Percentiles rank a stretch among this genome's conserved stretches.
Evolutionary conservation across 2,329 filamentous ascomycete species (phyloP).

Genomic region (Colletotrichum camelliae): DNA sequence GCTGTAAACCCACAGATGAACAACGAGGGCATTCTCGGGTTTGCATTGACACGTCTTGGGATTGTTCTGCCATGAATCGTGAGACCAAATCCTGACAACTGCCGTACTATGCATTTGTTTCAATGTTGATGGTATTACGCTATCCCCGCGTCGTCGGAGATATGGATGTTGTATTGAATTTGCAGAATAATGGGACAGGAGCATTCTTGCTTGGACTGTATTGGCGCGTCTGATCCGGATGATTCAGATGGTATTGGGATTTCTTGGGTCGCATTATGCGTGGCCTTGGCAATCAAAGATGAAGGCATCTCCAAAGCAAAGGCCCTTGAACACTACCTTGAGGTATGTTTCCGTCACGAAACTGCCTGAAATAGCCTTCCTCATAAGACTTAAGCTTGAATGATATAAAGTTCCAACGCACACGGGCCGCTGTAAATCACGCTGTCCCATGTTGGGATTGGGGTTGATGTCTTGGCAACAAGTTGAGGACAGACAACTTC

Average conservation of each 20-base stretch:
- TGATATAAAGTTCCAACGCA: not conserved
- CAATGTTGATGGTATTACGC: not conserved
- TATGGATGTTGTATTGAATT: not conserved
- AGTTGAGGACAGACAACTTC: not conserved
- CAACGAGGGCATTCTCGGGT: not conserved
- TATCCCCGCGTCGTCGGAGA: not conserved
- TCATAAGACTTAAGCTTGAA: not conserved
- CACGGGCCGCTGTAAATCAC: not conserved
- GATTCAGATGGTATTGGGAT: not conserved
- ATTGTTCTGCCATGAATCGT: not conserved
- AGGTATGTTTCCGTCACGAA: not conserved
- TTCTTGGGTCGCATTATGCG: not conserved
- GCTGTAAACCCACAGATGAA: accelerated
- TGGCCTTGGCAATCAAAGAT: not conserved
- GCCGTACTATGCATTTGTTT: not conserved
- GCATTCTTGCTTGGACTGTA: not conserved
- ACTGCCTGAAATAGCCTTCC: not conserved
- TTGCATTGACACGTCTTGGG: not conserved
- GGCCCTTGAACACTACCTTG: not conserved
- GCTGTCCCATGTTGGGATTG: not conserved
- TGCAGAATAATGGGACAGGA: not conserved
- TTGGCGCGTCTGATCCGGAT: not conserved
- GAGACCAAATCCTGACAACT: not conserved
- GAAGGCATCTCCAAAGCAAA: not conserved
- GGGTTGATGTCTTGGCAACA: not conserved